These are phyloP conservation scores for Linderniella brevidens DNA, from an alignment of 257 asterid genomes.

Conservation along the genomic window DNA sequence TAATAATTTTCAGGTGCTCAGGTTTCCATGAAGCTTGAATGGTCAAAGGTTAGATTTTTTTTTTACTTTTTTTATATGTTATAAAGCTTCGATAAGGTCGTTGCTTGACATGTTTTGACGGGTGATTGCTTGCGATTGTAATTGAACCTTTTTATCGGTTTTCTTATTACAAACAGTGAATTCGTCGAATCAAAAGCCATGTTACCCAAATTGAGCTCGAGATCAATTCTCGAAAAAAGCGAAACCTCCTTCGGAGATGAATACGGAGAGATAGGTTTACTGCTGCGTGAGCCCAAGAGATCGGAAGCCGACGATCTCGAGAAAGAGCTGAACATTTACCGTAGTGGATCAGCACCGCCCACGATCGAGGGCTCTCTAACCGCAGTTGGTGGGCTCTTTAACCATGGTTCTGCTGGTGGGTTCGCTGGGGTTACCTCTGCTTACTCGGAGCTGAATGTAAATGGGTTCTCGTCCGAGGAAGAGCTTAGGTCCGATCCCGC, in stretches of 20 bases:
- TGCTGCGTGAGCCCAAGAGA: constrained; percentile 64
- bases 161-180: constrained; percentile 15
- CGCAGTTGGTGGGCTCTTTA: constrained; percentile 82
- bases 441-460: constrained; percentile 37
- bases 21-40: constrained; percentile 13
- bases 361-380: constrained; percentile 87
- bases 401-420: constrained; percentile 25
- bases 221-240: constrained; percentile 55
- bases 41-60: constrained; percentile 27
- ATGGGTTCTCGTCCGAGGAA: constrained; percentile 72
- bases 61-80: constrained; percentile 12
- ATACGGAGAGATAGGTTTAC: constrained; percentile 58
- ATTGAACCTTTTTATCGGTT: constrained; percentile 5
- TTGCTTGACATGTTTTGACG: constrained; percentile 14
- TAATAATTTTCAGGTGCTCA: constrained; percentile 8
- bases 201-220: constrained; percentile 63
- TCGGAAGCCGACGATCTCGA: constrained; percentile 72
- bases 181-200: constrained; percentile 10
- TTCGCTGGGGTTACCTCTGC: constrained; percentile 14
- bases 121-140: constrained; percentile 14
- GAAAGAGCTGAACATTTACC: constrained; percentile 74
- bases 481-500: constrained; percentile 95
- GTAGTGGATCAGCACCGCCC: constrained; percentile 99
- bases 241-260: constrained; percentile 79
- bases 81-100: constrained; percentile 13